These are phyloP conservation scores for Thelonectria blattea DNA, from an alignment of 2,329 filamentous ascomycete species.

Conservation along the genomic window DNA sequence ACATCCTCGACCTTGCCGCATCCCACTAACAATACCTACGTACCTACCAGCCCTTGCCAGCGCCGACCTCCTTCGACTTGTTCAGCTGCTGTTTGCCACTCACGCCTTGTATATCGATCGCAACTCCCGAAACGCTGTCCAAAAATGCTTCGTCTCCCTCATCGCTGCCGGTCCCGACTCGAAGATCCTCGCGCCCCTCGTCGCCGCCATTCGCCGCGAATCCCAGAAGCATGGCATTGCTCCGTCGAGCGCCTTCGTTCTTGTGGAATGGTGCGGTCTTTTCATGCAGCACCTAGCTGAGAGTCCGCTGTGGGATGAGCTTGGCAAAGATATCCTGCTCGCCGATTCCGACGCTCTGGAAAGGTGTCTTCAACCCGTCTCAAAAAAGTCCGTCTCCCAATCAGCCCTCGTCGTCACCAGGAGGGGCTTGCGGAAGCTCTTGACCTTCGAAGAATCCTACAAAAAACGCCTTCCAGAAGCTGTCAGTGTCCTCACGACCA, in stretches of 20 bases:
- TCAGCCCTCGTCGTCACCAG: constrained; percentile 81
- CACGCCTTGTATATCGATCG: constrained; percentile 89
- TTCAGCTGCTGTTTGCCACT: constrained; percentile 82
- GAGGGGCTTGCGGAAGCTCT: constrained; percentile 77
- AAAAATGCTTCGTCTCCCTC: constrained; percentile 76
- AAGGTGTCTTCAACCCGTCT: constrained; percentile 71
- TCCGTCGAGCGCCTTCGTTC: constrained; percentile 80
- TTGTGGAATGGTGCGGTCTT: constrained; percentile 88
- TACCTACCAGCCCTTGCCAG: constrained; percentile 51
- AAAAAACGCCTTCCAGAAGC: constrained; percentile 67
- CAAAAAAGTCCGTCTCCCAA: constrained; percentile 69
- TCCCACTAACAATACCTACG: constrained; percentile 27
- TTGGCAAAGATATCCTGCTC: constrained; percentile 69
- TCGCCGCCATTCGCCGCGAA: constrained; percentile 73
- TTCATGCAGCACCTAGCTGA: constrained; percentile 74
- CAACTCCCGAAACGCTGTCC: constrained; percentile 80
- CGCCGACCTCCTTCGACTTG: constrained; percentile 58
- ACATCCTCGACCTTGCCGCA: neutral
- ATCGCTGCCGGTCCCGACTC: constrained; percentile 61
- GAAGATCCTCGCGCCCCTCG: constrained; percentile 67
- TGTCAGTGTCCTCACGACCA: constrained; percentile 71
- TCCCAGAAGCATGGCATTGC: constrained; percentile 79
- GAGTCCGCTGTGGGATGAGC: constrained; percentile 67
- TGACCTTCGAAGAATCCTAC: constrained; percentile 62
- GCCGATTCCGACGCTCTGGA: constrained; percentile 78